Evolutionary conservation across 139 green algal genomes (phyloP).

Genomic region (Closterium sp.): DNA sequence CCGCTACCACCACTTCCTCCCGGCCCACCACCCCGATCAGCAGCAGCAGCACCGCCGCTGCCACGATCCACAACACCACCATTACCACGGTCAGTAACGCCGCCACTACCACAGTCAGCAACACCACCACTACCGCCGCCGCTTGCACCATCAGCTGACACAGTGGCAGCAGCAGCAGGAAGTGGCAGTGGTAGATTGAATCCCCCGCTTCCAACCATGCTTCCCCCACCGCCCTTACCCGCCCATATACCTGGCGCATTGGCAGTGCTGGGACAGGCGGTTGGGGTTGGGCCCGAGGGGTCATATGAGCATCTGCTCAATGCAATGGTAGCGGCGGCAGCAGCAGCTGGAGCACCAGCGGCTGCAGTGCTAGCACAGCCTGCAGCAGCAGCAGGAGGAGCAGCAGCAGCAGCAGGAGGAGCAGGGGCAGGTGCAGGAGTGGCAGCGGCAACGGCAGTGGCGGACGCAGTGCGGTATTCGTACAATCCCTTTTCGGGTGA

Average conservation of each 20-base stretch:
- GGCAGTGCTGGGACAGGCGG: neutral
- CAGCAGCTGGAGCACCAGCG: neutral
- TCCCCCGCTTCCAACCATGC: neutral
- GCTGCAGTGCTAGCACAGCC: neutral
- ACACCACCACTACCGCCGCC: neutral
- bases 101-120: neutral
- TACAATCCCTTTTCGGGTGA: neutral
- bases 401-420: neutral
- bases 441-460: neutral
- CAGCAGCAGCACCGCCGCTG: neutral
- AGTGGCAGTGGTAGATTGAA: neutral
- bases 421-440: neutral
- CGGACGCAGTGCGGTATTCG: neutral
- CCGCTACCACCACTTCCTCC: neutral
- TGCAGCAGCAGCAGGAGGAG: neutral
- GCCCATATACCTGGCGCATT: neutral
- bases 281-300: neutral
- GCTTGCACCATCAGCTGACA: neutral
- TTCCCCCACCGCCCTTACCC: neutral
- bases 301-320: neutral
- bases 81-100: neutral
- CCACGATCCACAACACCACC: neutral
- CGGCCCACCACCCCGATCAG: neutral
- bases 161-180: neutral
- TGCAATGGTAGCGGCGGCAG: neutral